Evolutionary conservation across 371 early-diverging fungal species (phyloP), one percentile per base, ranked within the genome.

Genomic region (Syncephalis fuscata): DNA sequence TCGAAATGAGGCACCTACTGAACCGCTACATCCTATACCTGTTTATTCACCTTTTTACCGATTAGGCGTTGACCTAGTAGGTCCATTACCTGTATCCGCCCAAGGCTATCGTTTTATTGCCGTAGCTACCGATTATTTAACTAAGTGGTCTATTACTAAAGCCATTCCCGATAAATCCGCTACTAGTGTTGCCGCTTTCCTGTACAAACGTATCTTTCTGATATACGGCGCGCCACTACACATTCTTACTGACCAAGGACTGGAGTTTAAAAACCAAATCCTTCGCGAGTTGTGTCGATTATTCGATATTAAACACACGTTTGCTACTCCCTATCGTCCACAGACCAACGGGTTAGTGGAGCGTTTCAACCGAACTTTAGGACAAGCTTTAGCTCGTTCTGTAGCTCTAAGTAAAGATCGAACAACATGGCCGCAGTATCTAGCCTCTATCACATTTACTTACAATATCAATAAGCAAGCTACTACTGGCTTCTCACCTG

Each of bases 71-170:
- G 66, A 73, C 23, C 60, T 60, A 25, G 54, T 73, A 32, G 67
- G 67, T 14, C 58, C 48, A 0, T 49, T 65, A 11, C 59, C 58
- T 0, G 26, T 32, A 3, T 57, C 59, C 0, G 16, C 42, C 8
- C 2, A 38, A 0, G 59, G 58, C 1, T 68, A 70, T 48, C 53
- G 36, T 2, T 67, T 56, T 56, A 65, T 74, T 4, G 22, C 71
- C 0, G 55, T 61, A 0, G 70, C 66, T 3, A 59, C 66, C 26
- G 74, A 74, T 37, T 49, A 62, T 38, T 47, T 53, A 0, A 66
- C 67, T 0, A 54, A 55, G 38, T 70, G 69, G 67, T 55, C 61
- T 0, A 44, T 65, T 10, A 66, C 68, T 0, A 48, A n/a, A 16
- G 64, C 70, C 2, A 17, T 66, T n/a, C 52, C 49, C 3, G 44